Evolutionary conservation across 2,329 filamentous ascomycete genomes (phyloP), one percentile per base, ranked within the genome.

Genomic region (Hymenoscyphus linearis): DNA sequence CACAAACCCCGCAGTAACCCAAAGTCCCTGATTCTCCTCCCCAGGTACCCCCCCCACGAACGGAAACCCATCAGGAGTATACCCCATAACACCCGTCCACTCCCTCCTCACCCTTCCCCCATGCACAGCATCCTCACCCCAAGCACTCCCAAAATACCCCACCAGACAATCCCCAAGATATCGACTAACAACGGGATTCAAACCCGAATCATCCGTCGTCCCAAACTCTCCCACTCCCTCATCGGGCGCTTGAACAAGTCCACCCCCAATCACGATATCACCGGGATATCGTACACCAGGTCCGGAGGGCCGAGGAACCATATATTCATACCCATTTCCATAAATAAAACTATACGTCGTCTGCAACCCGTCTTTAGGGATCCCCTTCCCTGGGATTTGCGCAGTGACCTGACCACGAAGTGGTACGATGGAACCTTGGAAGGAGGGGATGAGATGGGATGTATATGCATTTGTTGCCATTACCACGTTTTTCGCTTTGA

Each of bases 261-360:
- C 65, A 0, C 72, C 72, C 4, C 68, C 68, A 2, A 70, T 69
- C 2, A 76, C 61, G 18, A 76, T 69, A 63, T 76, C 73, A 2
- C 72, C 71, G 7, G 63, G 69, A 40, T 75, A 73, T 18, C 64
- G 66, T 2, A 77, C 76, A 0, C 77, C 78, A n/a, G 75, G 72
- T 0, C n/a, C n/a, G n/a, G n/a, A n/a, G n/a, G 80, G 80, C 1
- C 83, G 77, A 1, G 82, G 78, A 9, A 89, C 82, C 78, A 89
- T 84, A 71, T 89, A 90, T 63, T 89, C 87, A 68, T 86, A 88
- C 0, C 85, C 84, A 26, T 75, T 73, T 1, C 77, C 76, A 68
- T 85, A 85, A 27, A 87, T 81, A 65, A 89, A 85, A 22, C 31
- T 85, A 68, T 12, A 77, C 18, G 73, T 75, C 14, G 66, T 62